Evolutionary conservation across 257 asterid species (phyloP), one percentile per base, ranked within the genome.

Genomic region (Salvia rosmarinus): DNA sequence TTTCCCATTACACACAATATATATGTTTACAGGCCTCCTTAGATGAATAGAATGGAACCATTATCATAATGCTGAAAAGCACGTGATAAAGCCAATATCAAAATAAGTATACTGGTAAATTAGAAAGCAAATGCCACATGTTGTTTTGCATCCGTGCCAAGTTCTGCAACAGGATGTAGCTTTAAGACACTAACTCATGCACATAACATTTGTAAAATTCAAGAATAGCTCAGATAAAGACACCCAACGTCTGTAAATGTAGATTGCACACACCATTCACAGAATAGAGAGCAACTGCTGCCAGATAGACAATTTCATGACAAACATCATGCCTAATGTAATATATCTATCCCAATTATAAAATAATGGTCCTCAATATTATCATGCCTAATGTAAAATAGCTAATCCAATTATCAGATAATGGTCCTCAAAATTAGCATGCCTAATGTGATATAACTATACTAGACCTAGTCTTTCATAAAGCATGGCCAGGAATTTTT

Each of bases 61-160:
- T n/a, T n/a, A n/a, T n/a, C n/a, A n/a, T n/a, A n/a, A n/a, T n/a
- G n/a, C 68, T 40, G 23, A 71, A 49, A 58, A 42, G 11, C 12
- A 62, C 30, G 49, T 21, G 25, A 28, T 9, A 35, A 30, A 40
- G 44, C 13, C 34, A 68, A 72, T 55, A 46, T 20, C 59, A 55
- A 64, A 25, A 50, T 1, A 55, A 17, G 25, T 11, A 44, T 55
- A 42, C 20, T 9, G 40, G 12, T 19, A 49, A 14, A 62, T 17
- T 10, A 11, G 0, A 43, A 47, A 12, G 34, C 21, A 54, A 68
- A 72, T 37, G 55, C 19, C 62, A 60, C 32, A 25, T 61, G 14
- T 19, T 52, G 25, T 72, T 57, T 63, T 32, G 68, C 68, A 37
- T 32, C 44, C 50, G 60, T 3, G n/a, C n/a, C 69, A 71, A 64